Conservation (phyloP, 129 eudicot species). For the Chrysanthemum seticuspe region DNA sequence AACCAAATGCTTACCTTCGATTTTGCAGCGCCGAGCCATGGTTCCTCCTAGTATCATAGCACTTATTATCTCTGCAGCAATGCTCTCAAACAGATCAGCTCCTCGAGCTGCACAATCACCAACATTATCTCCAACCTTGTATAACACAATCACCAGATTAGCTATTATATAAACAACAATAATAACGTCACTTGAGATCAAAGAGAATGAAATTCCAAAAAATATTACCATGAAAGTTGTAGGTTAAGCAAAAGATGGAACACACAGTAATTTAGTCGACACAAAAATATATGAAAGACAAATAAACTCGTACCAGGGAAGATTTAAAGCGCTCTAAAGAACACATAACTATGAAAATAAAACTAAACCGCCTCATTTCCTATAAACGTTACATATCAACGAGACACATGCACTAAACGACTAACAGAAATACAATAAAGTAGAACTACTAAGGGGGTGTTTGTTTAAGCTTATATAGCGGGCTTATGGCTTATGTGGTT, state of each 20-base stretch:
- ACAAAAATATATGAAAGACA: too few relatives aligned
- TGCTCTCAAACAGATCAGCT: conserved; percentile 97
- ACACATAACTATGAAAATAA: background rate
- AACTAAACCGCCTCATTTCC: background rate
- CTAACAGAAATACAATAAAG: conserved; percentile 19
- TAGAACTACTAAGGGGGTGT: background rate
- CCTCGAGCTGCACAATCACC: conserved; percentile 99
- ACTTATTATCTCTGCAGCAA: conserved; percentile 98
- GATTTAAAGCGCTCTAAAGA: background rate
- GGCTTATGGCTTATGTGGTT: too few relatives aligned
- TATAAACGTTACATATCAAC: background rate
- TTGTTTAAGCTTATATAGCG: too few relatives aligned
- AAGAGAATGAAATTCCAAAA: too few relatives aligned
- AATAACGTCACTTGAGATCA: too few relatives aligned
- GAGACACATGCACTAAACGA: background rate
- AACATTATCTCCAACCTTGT: conserved; percentile 94
- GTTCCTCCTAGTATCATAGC: conserved; percentile 99
- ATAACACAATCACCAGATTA: conserved; percentile 19
- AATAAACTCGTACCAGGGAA: too few relatives aligned
- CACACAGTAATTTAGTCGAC: too few relatives aligned
- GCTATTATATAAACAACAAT: background rate
- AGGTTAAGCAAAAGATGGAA: too few relatives aligned
- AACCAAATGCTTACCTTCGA: conserved; percentile 61
- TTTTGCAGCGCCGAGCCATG: conserved; percentile 96
- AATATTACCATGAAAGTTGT: too few relatives aligned